Base-by-base conservation (phyloP, 1,139 yeast species). In the Yamadazyma jaroonii region DNA sequence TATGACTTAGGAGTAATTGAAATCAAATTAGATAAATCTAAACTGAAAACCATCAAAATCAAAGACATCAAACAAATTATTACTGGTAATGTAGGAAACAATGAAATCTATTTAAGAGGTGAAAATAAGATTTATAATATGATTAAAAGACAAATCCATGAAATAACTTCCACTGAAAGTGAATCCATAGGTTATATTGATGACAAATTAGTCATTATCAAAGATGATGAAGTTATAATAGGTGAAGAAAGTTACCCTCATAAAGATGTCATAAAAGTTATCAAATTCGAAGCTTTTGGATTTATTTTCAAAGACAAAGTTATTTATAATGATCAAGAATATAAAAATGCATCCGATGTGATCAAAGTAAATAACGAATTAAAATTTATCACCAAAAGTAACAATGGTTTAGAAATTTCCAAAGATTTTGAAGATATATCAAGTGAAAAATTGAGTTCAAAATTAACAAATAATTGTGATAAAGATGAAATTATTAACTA, bases 401-500 rank as follows among this genome's bases (percentile, higher is more conserved):
- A 17, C 2, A 14, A 27, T 9, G 36, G 22, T 5, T 21, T 34
- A 12, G 36, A 29, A 11, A 2, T 24, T 11, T 26, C 5, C 9
- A 12, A 8, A 6, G 30, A 32, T 15, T 8, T 25, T 15, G 23
- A 34, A 26, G 14, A 34, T 13, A 6, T 10, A 8, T 4, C 9
- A 12, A 26, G 25, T 17, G 24, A 34, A 10, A 28, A 23, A 6
- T 32, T 32, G 22, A 26, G 9, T 3, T 11, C 7, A 10, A 31
- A 22, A 14, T 23, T 31, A 9, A 9, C 17, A 12, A 25, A 37
- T 22, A 25, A 33, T 33, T 25, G 36, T 38, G 38, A 24, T 26
- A 6, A 30, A 35, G 7, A 41, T 49, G 12, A 39, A 42, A 40
- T 33, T 60, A 36, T 31, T 63, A 9, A 44, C 5, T 50, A 74